Evolutionary conservation across 2,329 filamentous ascomycete genomes (phyloP), one percentile per base, ranked within the genome.

Genomic region (Beauveria sp.): DNA sequence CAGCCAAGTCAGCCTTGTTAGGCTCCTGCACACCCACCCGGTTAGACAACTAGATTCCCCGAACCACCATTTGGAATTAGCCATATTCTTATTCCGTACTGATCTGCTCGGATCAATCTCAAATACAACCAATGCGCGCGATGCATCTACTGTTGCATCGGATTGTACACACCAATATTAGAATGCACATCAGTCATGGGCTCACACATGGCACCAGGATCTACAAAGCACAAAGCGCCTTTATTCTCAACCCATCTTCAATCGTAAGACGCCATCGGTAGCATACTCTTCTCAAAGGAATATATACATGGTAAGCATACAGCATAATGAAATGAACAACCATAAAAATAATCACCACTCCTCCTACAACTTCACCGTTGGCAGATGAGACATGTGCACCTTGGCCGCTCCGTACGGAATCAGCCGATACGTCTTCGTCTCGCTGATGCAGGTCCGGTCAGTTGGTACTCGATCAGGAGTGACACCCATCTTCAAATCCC

Each of bases 381-480:
- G 67, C 52, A 69, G 49, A 34, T 69, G 65, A 9, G 67, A 66
- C 67, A 81, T 78, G 63, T 78, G 78, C 61, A 80, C 65, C 66
- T 77, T 79, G 16, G 78, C 74, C 45, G 74, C 74, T 2, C 77
- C 78, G 67, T 77, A 80, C n/a, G 78, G 79, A 14, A 75, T 71
- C 20, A 80, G 62, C n/a, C 28, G 64, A 26, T 71, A 70, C 14
- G 73, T 66, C 54, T 70, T 68, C n/a, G 66, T 69, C 46, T 70
- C 64, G 0, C 73, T 72, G 3, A 62, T 61, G 28, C 68, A 70
- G 2, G 16, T 65, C 28, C 64, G 55, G 9, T 63, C 51, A 7
- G 18, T 28, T 2, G 68, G 67, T 14, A 65, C 62, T 43, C 62
- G 58, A 42, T 73, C 70, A 43, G 73, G 75, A 12, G 70, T 69